A percentile compares a stretch with the other conserved stretches of the same genome.
phyloP scores from a whole-genome alignment of 2,329 filamentous ascomycete species.

The Colletotrichum tamarilloi region DNA sequence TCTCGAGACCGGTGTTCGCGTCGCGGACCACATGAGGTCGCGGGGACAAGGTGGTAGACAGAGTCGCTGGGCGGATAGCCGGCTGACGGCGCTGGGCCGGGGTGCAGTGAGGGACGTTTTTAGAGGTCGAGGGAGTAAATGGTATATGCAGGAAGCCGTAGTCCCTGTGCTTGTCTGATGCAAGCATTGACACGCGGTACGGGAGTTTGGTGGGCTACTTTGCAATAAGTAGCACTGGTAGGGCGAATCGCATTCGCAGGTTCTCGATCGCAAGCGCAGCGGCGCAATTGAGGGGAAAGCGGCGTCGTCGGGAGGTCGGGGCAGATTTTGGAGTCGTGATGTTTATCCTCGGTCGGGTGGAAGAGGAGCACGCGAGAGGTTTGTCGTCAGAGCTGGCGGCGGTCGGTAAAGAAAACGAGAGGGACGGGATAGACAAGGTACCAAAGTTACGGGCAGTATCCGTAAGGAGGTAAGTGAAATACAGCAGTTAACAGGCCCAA shows the following conservation, averaged over 20 bases:
- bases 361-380: constrained; percentile 34
- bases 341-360: constrained; percentile 37
- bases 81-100: constrained; percentile 24
- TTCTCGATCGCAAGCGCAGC: constrained; percentile 3
- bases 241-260: constrained; percentile 7
- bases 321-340: constrained; percentile 22
- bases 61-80: constrained; percentile 23
- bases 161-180: constrained; percentile 29
- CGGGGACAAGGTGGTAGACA: constrained; percentile 25
- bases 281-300: constrained; percentile 16
- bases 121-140: constrained; percentile 31
- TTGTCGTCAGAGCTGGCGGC: constrained; percentile 25
- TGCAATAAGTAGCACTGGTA: background rate
- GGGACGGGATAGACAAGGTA: background rate
- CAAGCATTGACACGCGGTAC: constrained; percentile 31
- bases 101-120: constrained; percentile 29
- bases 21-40: constrained; percentile 37
- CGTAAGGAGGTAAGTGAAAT: background rate
- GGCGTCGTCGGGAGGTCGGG: constrained; percentile 2
- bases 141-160: constrained; percentile 35
- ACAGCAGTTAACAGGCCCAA: constrained; percentile 2
- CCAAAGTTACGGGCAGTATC: background rate
- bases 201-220: constrained; percentile 23
- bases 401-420: constrained; percentile 3
- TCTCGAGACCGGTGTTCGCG: constrained; percentile 35